Percentiles rank a stretch among this genome's conserved stretches.
These are phyloP conservation scores for Lipomyces sp. DNA, from an alignment of 805 yeast species.

Conservation along the genomic window DNA sequence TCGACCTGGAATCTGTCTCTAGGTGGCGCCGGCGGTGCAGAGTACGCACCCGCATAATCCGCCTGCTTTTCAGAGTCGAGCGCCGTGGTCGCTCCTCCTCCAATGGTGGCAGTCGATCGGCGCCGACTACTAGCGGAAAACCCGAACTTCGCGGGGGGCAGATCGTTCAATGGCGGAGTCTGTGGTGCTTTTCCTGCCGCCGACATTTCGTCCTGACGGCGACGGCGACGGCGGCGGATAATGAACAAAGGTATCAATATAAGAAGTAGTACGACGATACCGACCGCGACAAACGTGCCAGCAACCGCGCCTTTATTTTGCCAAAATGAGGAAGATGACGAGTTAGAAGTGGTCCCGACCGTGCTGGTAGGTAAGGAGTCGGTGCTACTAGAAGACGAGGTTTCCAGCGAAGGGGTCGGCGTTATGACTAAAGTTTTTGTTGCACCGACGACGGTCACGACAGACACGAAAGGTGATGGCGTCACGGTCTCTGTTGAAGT, in stretches of 20 bases:
- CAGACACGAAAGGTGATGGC: slow-evolving; percentile 35
- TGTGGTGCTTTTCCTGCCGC: slow-evolving; percentile 10
- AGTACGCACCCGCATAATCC: slow-evolving; percentile 26
- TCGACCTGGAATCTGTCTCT: slow-evolving; percentile 53
- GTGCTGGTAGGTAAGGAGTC: slow-evolving; percentile 13
- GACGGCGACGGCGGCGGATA: slow-evolving; percentile 46
- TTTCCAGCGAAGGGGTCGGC: slow-evolving; percentile 28
- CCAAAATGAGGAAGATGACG: slow-evolving; percentile 57
- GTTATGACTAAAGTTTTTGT: slow-evolving; percentile 38
- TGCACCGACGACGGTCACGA: slow-evolving; percentile 41
- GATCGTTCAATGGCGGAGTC: slow-evolving; percentile 24
- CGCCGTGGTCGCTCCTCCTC: slow-evolving; percentile 11
- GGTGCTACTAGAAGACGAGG: slow-evolving; percentile 14
- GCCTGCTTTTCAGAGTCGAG: slow-evolving; percentile 39
- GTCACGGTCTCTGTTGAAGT: slow-evolving; percentile 35
- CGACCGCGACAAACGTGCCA: slow-evolving; percentile 83
- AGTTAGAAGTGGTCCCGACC: slow-evolving; percentile 21
- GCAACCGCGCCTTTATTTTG: slow-evolving; percentile 76
- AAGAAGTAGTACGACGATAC: slow-evolving; percentile 58
- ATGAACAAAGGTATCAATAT: slow-evolving; percentile 53
- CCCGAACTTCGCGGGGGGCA: slow-evolving; percentile 23
- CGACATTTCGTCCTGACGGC: slow-evolving; percentile 33
- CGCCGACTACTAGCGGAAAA: slow-evolving; percentile 29
- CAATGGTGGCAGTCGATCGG: slow-evolving; percentile 22
- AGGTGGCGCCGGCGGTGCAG: slow-evolving; percentile 33